A percentile compares a stretch with the other conserved stretches of the same genome.
phyloP scores from a whole-genome alignment of 345 rosid genomes.

The Adansonia digitata region DNA sequence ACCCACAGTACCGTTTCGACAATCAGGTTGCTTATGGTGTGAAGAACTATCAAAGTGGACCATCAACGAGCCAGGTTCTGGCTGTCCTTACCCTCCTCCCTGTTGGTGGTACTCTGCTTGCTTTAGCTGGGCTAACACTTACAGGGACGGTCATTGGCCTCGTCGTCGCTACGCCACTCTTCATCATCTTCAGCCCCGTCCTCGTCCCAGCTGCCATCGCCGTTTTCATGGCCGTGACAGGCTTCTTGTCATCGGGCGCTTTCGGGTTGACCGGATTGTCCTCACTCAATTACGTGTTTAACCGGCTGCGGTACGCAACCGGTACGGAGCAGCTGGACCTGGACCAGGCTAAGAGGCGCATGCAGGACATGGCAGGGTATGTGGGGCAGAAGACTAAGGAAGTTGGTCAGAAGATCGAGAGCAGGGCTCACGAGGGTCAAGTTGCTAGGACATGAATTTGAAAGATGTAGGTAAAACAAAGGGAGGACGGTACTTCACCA shows the following conservation, averaged over 20 bases:
- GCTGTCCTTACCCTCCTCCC: slow-evolving; percentile 53
- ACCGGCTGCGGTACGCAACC: slow-evolving; percentile 28
- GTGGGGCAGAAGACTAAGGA: slow-evolving; percentile 70
- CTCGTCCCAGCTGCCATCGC: slow-evolving; percentile 62
- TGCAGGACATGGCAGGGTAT: slow-evolving; percentile 37
- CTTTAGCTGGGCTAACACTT: slow-evolving; percentile 59
- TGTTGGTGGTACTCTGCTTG: slow-evolving; percentile 53
- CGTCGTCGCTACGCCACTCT: slow-evolving; percentile 50
- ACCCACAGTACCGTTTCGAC: slow-evolving; percentile 39
- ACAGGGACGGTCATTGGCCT: slow-evolving; percentile 62
- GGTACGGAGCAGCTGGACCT: slow-evolving; percentile 40
- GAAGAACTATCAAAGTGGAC: slow-evolving; percentile 28
- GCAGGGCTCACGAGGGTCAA: slow-evolving; percentile 41
- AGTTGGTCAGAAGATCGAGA: slow-evolving; percentile 52
- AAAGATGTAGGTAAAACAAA: background rate
- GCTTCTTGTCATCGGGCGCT: slow-evolving; percentile 59
- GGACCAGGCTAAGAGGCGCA: slow-evolving; percentile 30
- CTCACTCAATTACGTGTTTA: slow-evolving; percentile 51
- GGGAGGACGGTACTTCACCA: background rate
- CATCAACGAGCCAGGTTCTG: slow-evolving; percentile 50
- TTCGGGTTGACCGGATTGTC: slow-evolving; percentile 71
- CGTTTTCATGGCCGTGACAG: slow-evolving; percentile 51
- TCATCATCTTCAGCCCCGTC: slow-evolving; percentile 73
- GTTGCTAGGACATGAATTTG: background rate
- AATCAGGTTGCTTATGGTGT: slow-evolving; percentile 21